Conservation (phyloP, 345 rosid genomes). For the Pistacia integerrima region DNA sequence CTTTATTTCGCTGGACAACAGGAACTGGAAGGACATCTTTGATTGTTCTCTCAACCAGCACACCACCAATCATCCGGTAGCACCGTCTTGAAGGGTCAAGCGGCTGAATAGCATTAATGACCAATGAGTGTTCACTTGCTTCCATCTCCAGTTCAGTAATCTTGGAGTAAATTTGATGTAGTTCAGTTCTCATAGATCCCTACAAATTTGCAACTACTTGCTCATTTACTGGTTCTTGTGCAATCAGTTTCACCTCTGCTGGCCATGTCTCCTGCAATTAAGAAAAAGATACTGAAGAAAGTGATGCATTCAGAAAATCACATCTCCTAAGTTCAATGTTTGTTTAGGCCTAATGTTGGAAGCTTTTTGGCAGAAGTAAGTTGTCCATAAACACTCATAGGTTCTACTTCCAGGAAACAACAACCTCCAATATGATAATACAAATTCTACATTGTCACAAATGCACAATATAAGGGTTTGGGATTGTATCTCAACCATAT, state of each 20-base stretch:
- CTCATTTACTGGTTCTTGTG: slow-evolving; percentile 47
- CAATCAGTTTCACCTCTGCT: neutral
- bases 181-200: slow-evolving; percentile 68
- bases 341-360: too few relatives aligned
- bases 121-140: slow-evolving; percentile 84
- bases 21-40: slow-evolving; percentile 95
- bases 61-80: slow-evolving; percentile 93
- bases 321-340: neutral
- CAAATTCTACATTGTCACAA: too few relatives aligned
- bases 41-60: slow-evolving; percentile 90
- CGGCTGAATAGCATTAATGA: slow-evolving; percentile 83
- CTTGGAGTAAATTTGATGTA: slow-evolving; percentile 88
- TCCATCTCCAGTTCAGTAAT: slow-evolving; percentile 97
- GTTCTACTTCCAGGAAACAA: too few relatives aligned
- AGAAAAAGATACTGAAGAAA: neutral
- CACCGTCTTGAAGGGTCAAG: slow-evolving; percentile 84
- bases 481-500: too few relatives aligned
- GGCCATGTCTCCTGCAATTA: slow-evolving; percentile 3
- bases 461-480: too few relatives aligned
- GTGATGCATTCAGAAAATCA: neutral
- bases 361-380: too few relatives aligned
- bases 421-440: too few relatives aligned
- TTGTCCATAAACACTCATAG: too few relatives aligned
- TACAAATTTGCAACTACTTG: slow-evolving; percentile 74
- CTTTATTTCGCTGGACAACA: slow-evolving; percentile 91